Evolutionary conservation across 495 filamentous ascomycete genomes (phyloP), one percentile per base, ranked within the genome.

Genomic region (Geopyxis carbonaria): DNA sequence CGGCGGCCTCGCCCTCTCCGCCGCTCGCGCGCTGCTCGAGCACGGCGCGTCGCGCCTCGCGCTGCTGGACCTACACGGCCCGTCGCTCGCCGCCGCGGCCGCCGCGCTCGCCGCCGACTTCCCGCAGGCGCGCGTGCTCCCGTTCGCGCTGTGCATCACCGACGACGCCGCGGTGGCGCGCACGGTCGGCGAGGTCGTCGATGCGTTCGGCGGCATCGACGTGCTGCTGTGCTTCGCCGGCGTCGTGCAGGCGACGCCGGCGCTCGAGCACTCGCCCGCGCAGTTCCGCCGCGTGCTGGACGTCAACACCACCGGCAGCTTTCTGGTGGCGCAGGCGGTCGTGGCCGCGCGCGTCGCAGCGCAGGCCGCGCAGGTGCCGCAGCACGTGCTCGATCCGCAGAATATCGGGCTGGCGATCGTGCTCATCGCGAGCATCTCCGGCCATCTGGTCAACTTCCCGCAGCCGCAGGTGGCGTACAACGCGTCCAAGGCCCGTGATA

Each of bases 391-490:
- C n/a, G n/a, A n/a, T n/a, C n/a, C 49, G 7, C 42, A 40, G 6
- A 43, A 48, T 2, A 55, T 46, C 3, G 70, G 75, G 15, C 74
- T 75, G 0, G 66, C 63, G 24, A 78, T 83, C 43, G 60, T 74
- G 18, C 67, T 85, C 40, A 68, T 72, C 15, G 72, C 76, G 1
- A 76, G 71, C 14, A 75, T 82, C 25, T 78, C 76, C 2, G 78
- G 64, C 0, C 73, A 79, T 44, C 55, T 62, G 5, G 69, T 75
- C 34, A 79, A 80, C 45, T 80, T 63, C 45, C 76, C 76, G 0
- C 74, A 80, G 53, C 72, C 74, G 7, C 75, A 81, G 43, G 69
- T 62, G 2, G 65, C 73, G 5, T 83, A 85, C 48, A 83, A 81
- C 54, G 69, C 72, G 4, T 72, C 66, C 47, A 85, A 83, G 47